Base-by-base conservation (phyloP, 495 filamentous ascomycete genomes). In the Amorphotheca resinae region DNA sequence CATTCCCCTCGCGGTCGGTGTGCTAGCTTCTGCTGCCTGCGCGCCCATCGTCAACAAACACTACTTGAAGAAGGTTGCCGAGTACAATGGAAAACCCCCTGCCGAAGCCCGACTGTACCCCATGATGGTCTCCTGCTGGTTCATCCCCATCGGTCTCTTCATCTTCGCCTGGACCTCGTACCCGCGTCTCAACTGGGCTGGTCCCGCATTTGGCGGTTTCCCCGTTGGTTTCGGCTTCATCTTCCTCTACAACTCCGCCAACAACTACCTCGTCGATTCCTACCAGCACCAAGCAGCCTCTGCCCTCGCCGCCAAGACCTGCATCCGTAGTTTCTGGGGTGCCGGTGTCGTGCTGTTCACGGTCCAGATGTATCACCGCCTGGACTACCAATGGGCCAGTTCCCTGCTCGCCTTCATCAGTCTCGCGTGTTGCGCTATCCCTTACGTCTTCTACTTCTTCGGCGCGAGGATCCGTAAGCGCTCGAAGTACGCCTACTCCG, bases 161-260 rank as follows among this genome's bases (percentile, higher is more conserved):
- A 83, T 88, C 58, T 89, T 89, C 59, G 84, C 82, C 25, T 88
- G 84, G 84, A 74, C 80, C 1, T 84, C 79, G 0, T 87, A 81
- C 57, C 66, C 72, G 4, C 42, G 42, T 0, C 51, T 88, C 1
- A 68, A 60, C 51, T 88, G 82, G 83, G 66, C 77, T 36, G 84
- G 81, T 0, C 81, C 83, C 2, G 66, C 68, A 1, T 65, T 91
- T 9, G 84, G 76, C 18, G 84, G 84, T 26, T 77, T 79, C 51
- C 80, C 82, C 6, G 73, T 88, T 41, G 84, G 83, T 5, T 87
- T 88, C 57, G 84, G 84, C 18, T 86, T 91, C 58, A 84, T 88
- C 55, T 86, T 87, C 63, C 63, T 89, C 17, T 89, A 88, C 62
- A 88, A 87, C 63, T 68, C 79, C 7, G 82, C 82, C 38, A 87